phyloP scores from a whole-genome alignment of 2,329 filamentous ascomycete genomes.

The Phyllosticta citrichinensis region DNA sequence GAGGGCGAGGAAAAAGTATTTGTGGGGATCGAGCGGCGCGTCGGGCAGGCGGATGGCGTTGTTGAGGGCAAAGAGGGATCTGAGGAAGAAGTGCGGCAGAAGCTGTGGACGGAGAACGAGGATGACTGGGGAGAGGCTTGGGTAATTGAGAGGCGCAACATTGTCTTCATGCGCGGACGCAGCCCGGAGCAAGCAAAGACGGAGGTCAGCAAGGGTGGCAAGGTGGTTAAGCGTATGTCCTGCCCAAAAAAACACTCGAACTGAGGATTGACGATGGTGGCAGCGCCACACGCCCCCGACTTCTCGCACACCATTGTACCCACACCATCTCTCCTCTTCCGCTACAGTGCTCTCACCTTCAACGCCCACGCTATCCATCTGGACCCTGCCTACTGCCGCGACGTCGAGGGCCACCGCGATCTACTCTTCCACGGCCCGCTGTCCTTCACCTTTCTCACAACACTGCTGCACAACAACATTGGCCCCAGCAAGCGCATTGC shows the following conservation, averaged over 20 bases:
- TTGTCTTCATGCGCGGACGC: slow-evolving; percentile 53
- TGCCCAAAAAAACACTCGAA: no score
- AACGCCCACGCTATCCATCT: slow-evolving; percentile 91
- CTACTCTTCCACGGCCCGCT: slow-evolving; percentile 83
- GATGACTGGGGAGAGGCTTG: slow-evolving; percentile 32
- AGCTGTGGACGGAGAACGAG: slow-evolving; percentile 35
- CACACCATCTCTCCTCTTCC: slow-evolving; percentile 64
- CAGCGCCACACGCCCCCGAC: slow-evolving; percentile 42
- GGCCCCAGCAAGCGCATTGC: slow-evolving; percentile 31
- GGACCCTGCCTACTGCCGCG: slow-evolving; percentile 58
- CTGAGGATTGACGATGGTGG: neutral
- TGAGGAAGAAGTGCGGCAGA: slow-evolving; percentile 21
- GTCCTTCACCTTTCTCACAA: slow-evolving; percentile 65
- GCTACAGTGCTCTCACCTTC: slow-evolving; percentile 65
- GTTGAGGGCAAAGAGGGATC: slow-evolving; percentile 21
- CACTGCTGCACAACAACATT: slow-evolving; percentile 41
- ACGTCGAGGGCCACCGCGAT: slow-evolving; percentile 63
- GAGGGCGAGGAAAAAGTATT: slow-evolving; percentile 47
- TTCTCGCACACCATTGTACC: slow-evolving; percentile 54
- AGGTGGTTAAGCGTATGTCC: slow-evolving; percentile 28
- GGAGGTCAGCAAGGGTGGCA: slow-evolving; percentile 20
- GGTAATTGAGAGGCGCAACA: slow-evolving; percentile 48
- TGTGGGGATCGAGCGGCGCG: slow-evolving; percentile 48
- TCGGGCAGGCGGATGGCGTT: slow-evolving; percentile 27
- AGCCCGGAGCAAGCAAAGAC: slow-evolving; percentile 27